Conservation (phyloP, 2,329 filamentous ascomycete species). For the Sarocladium kiliense region DNA sequence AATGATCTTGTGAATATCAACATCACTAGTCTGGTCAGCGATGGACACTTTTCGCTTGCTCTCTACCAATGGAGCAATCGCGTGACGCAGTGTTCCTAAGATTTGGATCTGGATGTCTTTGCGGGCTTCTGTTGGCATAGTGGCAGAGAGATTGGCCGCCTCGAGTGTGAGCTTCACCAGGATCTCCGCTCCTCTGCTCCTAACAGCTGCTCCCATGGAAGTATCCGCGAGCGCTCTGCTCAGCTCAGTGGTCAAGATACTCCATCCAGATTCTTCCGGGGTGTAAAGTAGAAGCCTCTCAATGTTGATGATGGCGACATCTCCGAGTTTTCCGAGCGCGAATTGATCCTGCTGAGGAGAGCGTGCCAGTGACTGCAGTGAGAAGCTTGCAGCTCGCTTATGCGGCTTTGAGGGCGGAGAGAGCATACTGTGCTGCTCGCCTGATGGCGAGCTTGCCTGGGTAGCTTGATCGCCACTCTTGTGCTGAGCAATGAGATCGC, state of each 20-base stretch:
- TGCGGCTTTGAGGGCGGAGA: constrained; percentile 35
- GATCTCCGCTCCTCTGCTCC: constrained; percentile 59
- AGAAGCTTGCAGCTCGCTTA: constrained; percentile 42
- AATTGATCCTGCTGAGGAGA: constrained; percentile 60
- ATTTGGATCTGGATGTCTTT: constrained; percentile 67
- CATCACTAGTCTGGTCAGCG: constrained; percentile 57
- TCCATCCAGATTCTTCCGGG: constrained; percentile 71
- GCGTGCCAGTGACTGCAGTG: constrained; percentile 36
- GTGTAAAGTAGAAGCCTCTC: constrained; percentile 65
- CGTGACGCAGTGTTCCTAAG: constrained; percentile 59
- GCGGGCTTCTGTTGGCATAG: constrained; percentile 43
- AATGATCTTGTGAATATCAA: constrained; percentile 75
- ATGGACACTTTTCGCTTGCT: constrained; percentile 49
- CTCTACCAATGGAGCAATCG: constrained; percentile 50
- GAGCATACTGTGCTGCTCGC: constrained; percentile 22
- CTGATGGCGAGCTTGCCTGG: constrained; percentile 15
- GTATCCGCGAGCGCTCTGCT: constrained; percentile 44
- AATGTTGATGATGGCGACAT: constrained; percentile 69
- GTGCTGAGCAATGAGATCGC: constrained; percentile 55
- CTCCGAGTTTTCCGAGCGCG: constrained; percentile 68
- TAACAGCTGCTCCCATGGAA: constrained; percentile 44
- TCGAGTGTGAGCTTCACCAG: constrained; percentile 55
- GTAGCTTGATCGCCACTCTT: constrained; percentile 12
- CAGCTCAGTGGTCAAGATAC: constrained; percentile 53
- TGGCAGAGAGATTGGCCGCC: constrained; percentile 50